Evolutionary conservation across 2,329 filamentous ascomycete genomes (phyloP).

Genomic region (Cytospora leucostoma): DNA sequence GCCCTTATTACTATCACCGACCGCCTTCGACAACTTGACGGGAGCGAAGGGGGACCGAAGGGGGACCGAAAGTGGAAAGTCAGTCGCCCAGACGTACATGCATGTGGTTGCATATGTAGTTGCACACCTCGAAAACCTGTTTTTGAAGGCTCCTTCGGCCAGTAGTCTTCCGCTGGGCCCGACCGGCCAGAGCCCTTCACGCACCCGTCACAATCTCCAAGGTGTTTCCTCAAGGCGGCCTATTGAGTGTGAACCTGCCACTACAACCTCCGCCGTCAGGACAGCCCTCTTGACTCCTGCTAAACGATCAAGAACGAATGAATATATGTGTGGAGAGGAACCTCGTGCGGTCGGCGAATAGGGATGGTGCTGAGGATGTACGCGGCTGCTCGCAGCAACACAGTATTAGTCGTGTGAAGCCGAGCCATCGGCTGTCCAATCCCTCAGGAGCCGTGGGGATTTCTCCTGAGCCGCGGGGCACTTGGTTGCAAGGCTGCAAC

Average conservation of each 20-base stretch:
- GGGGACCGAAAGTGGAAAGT: neutral
- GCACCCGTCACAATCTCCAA: neutral
- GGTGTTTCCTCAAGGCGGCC: conserved; percentile 2
- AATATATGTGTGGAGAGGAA: neutral
- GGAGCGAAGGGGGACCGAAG: neutral
- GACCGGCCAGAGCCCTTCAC: conserved; percentile 13
- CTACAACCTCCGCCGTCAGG: neutral
- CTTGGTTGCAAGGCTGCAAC: neutral
- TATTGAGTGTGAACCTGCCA: neutral
- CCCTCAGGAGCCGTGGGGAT: conserved; percentile 1
- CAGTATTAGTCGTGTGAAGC: neutral
- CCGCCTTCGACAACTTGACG: neutral
- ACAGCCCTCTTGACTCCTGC: neutral
- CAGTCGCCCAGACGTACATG: conserved; percentile 13
- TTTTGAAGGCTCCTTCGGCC: conserved; percentile 10
- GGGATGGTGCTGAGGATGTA: neutral
- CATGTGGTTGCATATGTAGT: conserved; percentile 8
- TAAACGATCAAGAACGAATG: neutral
- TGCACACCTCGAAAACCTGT: conserved; percentile 15
- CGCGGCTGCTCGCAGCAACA: neutral
- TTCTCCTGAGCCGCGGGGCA: neutral
- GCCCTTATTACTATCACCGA: neutral
- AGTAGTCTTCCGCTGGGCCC: conserved; percentile 6
- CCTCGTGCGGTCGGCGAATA: neutral
- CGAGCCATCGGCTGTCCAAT: neutral